Base-by-base conservation (phyloP, 1,284 basidiomycete genomes). In the Malassezia globosa region DNA sequence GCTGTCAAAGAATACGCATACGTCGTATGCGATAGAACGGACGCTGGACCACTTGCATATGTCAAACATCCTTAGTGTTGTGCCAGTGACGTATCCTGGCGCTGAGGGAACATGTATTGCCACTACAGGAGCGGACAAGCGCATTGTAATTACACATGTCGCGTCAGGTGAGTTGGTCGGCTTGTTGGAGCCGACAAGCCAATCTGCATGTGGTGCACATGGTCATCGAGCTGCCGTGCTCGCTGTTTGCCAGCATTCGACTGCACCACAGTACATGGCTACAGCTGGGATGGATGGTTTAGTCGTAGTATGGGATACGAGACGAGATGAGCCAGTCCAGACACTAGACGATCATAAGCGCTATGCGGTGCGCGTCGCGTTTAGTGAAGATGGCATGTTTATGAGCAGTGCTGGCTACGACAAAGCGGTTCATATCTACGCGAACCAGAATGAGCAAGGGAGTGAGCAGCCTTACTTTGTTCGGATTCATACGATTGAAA, bases 321-420 rank as follows among this genome's bases (percentile, higher is more conserved):
- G 44, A 49, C 33, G 54, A 31, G 38, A 55, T 7, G 39, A 33
- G 22, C 46, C 56, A 4, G 38, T 66, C 0, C 64, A 66, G 50
- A 49, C 54, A 8, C 45, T 69, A 16, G 37, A 45, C 2, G 56
- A 64, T 33, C 66, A 69, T 26, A 34, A 41, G 7, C 61, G 56
- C 18, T 69, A 68, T 42, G 66, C 64, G 21, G 63, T 69, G 29
- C 48, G 55, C 25, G 51, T 63, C 16, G 58, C 54, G 5, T 53
- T 48, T 33, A 60, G 54, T 42, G 36, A 41, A 18, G 54, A 45
- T 22, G 66, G 65, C 2, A 49, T 56, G 31, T 69, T 51, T 33
- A 19, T 69, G 35, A 65, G 65, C 4, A 59, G 54, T 22, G 61
- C 62, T 2, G 58, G 60, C 14, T 69, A 69, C 39, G 66, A 69